Conservation (phyloP, 2,329 filamentous ascomycete species). For the Zymoseptoria tritici region DNA sequence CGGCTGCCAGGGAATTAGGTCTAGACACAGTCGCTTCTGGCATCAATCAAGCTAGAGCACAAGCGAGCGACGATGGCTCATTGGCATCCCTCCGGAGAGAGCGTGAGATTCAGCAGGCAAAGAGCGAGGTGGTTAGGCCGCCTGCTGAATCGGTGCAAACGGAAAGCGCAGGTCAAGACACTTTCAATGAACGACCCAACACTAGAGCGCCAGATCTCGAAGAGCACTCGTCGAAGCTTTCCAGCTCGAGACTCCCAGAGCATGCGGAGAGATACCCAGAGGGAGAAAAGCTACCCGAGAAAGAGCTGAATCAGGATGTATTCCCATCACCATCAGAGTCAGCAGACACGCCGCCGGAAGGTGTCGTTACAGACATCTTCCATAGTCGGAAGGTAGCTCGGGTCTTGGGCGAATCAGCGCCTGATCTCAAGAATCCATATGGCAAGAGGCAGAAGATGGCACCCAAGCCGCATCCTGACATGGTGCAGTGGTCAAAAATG, state of each 20-base stretch:
- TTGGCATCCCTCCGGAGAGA: conserved; percentile 20
- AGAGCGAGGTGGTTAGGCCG: conserved; percentile 45
- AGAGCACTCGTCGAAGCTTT: conserved; percentile 34
- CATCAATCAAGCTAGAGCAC: conserved; percentile 10
- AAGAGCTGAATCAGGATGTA: conserved; percentile 48
- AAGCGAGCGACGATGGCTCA: conserved; percentile 31
- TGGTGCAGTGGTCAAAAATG: conserved; percentile 24
- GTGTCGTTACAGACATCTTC: conserved; percentile 55
- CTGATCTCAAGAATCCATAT: conserved; percentile 33
- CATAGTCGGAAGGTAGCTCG: conserved; percentile 52
- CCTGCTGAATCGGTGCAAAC: conserved; percentile 32
- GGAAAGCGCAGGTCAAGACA: conserved; percentile 41
- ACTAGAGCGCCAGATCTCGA: conserved; percentile 43
- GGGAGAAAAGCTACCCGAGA: conserved; percentile 34
- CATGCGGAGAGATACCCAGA: conserved; percentile 41
- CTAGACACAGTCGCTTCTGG: conserved; percentile 1
- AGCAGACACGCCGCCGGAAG: conserved; percentile 46
- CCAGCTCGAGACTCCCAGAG: conserved; percentile 50
- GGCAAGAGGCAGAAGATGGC: conserved; percentile 22
- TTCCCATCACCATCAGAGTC: conserved; percentile 30
- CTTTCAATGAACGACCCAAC: conserved; percentile 48
- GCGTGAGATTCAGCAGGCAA: conserved; percentile 39
- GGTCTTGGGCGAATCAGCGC: conserved; percentile 38
- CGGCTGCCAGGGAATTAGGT: conserved; percentile 1
- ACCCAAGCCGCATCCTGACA: conserved; percentile 28